Percentiles rank a stretch among this genome's conserved stretches.
Conservation (phyloP, 345 rosid genomes). For the Lepidium sativum region DNA sequence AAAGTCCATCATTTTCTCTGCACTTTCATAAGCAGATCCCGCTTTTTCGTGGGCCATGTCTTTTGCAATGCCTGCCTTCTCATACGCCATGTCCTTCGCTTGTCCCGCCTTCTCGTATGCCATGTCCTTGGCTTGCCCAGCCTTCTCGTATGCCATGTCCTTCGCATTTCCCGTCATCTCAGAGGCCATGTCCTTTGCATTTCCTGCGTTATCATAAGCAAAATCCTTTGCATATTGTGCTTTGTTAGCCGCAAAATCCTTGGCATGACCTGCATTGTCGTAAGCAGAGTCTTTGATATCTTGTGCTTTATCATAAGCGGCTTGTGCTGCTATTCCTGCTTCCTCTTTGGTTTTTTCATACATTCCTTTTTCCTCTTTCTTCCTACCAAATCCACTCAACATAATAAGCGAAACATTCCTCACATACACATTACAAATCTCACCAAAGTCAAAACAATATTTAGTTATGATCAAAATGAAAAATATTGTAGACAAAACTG, state of each 20-base stretch:
- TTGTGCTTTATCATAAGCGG: constrained; percentile 13
- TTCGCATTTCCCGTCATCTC: constrained; percentile 11
- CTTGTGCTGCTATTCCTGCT: background rate
- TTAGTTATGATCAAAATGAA: background rate
- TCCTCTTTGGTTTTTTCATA: background rate
- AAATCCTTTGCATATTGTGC: constrained; percentile 14
- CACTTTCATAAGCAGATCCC: background rate
- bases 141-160: background rate
- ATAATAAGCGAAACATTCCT: no score
- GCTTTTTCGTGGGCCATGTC: background rate
- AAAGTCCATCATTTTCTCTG: background rate
- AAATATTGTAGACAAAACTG: background rate
- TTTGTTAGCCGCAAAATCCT: background rate
- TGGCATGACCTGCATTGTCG: background rate
- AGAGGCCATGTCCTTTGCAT: constrained; percentile 18
- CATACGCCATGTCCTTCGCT: background rate
- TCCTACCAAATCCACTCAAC: constrained; percentile 1
- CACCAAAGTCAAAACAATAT: background rate
- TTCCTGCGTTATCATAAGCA: constrained; percentile 25
- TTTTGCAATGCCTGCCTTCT: background rate
- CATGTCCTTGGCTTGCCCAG: background rate
- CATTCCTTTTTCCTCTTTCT: background rate
- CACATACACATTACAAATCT: no score
- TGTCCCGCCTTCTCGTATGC: background rate
- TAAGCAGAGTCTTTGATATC: constrained; percentile 12